Percentiles rank a stretch among this genome's conserved stretches.
Evolutionary conservation across 768 basidiomycete genomes (phyloP).

Genomic region (Boletus sp.): DNA sequence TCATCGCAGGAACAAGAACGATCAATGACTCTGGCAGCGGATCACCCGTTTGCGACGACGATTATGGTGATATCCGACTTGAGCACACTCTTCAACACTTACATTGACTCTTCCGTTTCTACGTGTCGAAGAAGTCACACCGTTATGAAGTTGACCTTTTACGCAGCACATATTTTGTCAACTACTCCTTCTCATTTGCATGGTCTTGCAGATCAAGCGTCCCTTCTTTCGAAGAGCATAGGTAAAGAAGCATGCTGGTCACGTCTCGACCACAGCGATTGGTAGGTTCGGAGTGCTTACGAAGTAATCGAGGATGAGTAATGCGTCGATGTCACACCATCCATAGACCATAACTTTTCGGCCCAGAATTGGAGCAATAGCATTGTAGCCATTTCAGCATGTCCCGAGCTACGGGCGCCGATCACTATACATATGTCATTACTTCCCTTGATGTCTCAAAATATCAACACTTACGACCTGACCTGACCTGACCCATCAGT

Average conservation of each 20-base stretch:
- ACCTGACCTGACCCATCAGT: not conserved
- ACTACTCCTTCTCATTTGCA: slow-evolving; percentile 44
- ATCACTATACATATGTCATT: not conserved
- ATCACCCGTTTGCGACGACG: slow-evolving; percentile 15
- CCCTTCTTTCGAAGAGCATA: slow-evolving; percentile 27
- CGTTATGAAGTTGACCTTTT: slow-evolving; percentile 65
- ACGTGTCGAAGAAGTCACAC: slow-evolving; percentile 34
- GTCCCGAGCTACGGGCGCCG: too few relatives aligned
- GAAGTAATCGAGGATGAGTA: not conserved
- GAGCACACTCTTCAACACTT: slow-evolving; percentile 18
- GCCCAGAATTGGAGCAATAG: not conserved
- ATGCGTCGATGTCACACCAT: not conserved
- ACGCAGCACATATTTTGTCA: slow-evolving; percentile 58
- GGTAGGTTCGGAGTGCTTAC: not conserved
- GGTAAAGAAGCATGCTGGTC: slow-evolving; percentile 17
- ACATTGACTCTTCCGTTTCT: not conserved
- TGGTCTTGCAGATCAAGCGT: slow-evolving; percentile 42
- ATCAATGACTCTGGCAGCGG: not conserved
- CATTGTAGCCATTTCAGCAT: too few relatives aligned
- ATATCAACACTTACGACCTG: not conserved
- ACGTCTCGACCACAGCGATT: not conserved
- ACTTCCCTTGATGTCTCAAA: not conserved
- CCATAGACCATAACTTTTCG: not conserved
- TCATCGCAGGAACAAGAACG: not conserved
- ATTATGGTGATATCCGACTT: slow-evolving; percentile 31